Evolutionary conservation across 768 basidiomycete species (phyloP).

Genomic region (Obba rivulosa): DNA sequence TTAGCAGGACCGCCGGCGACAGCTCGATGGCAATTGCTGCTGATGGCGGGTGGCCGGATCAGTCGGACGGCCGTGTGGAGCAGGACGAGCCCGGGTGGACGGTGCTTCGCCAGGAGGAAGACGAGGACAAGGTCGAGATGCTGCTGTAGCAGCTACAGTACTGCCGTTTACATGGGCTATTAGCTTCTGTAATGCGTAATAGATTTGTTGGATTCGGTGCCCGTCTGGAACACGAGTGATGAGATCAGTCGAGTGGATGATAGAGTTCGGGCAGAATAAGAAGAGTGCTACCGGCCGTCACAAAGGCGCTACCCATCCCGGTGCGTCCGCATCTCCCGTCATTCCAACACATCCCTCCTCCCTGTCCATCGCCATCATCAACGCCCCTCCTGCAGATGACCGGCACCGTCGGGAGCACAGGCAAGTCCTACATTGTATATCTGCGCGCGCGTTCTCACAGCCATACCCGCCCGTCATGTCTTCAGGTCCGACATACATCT

Average conservation of each 20-base stretch:
- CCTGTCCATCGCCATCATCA: not conserved
- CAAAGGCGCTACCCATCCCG: not conserved
- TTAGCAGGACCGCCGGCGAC: not conserved
- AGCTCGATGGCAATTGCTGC: not conserved
- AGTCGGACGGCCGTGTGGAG: not conserved
- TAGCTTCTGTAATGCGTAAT: too few species aligned
- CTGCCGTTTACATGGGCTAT: too few species aligned
- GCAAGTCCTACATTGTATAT: constrained; percentile 4
- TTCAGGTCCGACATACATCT: constrained; percentile 71
- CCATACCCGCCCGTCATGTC: too few species aligned
- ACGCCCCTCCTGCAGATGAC: not conserved
- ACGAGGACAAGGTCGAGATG: constrained; percentile 4
- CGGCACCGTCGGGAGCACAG: not conserved
- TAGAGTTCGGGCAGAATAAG: too few species aligned
- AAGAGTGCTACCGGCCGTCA: not conserved
- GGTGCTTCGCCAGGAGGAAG: not conserved
- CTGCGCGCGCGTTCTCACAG: not conserved
- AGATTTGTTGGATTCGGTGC: too few species aligned
- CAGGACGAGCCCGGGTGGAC: not conserved
- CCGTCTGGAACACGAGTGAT: too few species aligned
- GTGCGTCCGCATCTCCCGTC: constrained; percentile 6
- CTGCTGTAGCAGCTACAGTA: not conserved
- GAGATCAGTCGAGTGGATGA: too few species aligned
- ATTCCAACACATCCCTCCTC: not conserved
- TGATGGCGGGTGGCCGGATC: not conserved